Percentiles rank a stretch among this genome's conserved stretches.
Evolutionary conservation across 257 asterid species (phyloP).

Genomic region (Prunella vulgaris): DNA sequence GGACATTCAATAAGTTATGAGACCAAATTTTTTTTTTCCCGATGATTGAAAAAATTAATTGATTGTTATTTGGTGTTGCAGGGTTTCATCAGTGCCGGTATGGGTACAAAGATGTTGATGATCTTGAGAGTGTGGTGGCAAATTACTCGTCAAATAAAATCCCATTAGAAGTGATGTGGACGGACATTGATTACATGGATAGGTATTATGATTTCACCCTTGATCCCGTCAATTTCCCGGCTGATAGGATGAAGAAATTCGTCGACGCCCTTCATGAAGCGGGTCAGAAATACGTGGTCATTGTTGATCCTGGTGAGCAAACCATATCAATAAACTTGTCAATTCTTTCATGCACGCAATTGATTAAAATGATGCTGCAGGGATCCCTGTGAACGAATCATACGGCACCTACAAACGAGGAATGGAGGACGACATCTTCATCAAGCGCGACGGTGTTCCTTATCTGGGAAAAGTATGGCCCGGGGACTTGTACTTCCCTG

Average conservation of each 20-base stretch:
- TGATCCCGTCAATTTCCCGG: conserved; percentile 72
- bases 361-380: too few relatives aligned
- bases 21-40: too few relatives aligned
- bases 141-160: conserved; percentile 58
- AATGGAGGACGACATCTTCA: conserved; percentile 55
- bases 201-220: conserved; percentile 82
- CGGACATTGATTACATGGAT: conserved; percentile 94
- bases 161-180: conserved; percentile 97
- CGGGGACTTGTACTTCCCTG: conserved; percentile 59
- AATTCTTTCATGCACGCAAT: too few relatives aligned
- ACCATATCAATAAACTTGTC: too few relatives aligned
- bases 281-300: conserved; percentile 67
- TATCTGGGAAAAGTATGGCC: conserved; percentile 90
- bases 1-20: too few relatives aligned
- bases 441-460: conserved; percentile 61
- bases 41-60: too few relatives aligned
- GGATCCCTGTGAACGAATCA: conserved; percentile 53
- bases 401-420: conserved; percentile 69
- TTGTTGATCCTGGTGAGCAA: conserved; percentile 76
- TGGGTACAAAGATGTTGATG: conserved; percentile 65
- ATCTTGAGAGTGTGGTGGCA: conserved; percentile 67
- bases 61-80: neutral
- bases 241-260: conserved; percentile 44
- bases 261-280: conserved; percentile 56
- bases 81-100: conserved; percentile 92